Evolutionary conservation across 768 basidiomycete species (phyloP).

Genomic region (Pleurotus djamor): DNA sequence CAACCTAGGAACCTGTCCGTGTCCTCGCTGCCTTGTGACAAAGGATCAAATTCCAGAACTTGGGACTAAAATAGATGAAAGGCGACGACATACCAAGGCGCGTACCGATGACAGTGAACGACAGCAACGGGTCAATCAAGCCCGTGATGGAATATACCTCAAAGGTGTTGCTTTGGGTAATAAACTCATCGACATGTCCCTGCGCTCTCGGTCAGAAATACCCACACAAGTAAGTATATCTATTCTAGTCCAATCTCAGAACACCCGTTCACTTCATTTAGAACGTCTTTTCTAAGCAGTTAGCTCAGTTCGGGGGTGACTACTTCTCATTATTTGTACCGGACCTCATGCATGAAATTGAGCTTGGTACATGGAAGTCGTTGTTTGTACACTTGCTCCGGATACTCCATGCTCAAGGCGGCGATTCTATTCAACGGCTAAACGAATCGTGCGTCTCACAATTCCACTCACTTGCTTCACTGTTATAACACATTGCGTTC

Average conservation of each 20-base stretch:
- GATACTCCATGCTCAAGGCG: slow-evolving; percentile 23
- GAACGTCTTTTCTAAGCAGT: slow-evolving; percentile 27
- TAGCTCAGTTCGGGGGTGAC: slow-evolving; percentile 28
- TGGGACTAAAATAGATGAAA: slow-evolving; percentile 16
- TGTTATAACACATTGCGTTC: neutral
- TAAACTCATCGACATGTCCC: neutral
- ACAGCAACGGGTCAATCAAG: neutral
- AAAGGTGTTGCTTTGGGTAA: neutral
- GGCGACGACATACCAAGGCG: neutral
- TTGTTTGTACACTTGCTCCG: slow-evolving; percentile 19
- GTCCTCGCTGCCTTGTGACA: slow-evolving; percentile 5
- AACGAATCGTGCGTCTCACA: slow-evolving; percentile 22
- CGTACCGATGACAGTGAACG: neutral
- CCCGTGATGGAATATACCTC: neutral
- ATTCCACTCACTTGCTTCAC: neutral
- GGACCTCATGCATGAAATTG: slow-evolving; percentile 30
- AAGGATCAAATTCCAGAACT: slow-evolving; percentile 1
- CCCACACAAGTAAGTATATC: slow-evolving; percentile 8
- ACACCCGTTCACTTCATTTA: no score
- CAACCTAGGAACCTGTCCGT: slow-evolving; percentile 1
- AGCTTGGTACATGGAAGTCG: slow-evolving; percentile 8
- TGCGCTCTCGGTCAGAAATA: neutral
- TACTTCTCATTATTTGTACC: slow-evolving; percentile 36
- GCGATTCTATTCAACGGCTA: slow-evolving; percentile 20
- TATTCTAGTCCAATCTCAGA: neutral